Conservation (phyloP, 2,329 filamentous ascomycete species). For the Magnaporthiopsis rhizophila region DNA sequence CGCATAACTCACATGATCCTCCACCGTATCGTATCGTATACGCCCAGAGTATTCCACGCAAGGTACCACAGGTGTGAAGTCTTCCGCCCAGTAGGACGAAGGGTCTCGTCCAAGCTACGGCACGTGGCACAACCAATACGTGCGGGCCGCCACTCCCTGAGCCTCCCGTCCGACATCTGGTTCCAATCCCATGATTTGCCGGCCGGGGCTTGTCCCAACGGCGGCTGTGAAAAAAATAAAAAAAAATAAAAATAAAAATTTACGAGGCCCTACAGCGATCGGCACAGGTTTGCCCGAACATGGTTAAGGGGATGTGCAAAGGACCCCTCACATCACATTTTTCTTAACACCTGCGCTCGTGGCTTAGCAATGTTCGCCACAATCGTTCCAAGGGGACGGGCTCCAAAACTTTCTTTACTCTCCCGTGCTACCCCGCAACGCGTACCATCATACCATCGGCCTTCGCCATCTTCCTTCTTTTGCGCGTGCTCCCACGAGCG, state of each 20-base stretch:
- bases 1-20: not conserved
- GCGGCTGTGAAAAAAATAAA: not conserved
- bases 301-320: not conserved
- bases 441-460: no score
- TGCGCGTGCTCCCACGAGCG: no score
- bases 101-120: not conserved
- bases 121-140: not conserved
- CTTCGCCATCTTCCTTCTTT: no score
- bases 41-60: no score
- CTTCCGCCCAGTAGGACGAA: not conserved
- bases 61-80: no score
- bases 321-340: not conserved
- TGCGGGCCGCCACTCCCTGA: no score
- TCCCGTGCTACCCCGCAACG: no score
- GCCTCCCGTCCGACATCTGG: not conserved
- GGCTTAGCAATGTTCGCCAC: not conserved
- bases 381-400: not conserved
- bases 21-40: no score
- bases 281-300: not conserved
- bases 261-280: not conserved
- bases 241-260: not conserved
- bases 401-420: not conserved
- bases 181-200: not conserved
- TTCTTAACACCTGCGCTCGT: not conserved
- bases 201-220: not conserved